Base-by-base conservation (phyloP, 2,329 filamentous ascomycete species). In the Aspergillus melleus region DNA sequence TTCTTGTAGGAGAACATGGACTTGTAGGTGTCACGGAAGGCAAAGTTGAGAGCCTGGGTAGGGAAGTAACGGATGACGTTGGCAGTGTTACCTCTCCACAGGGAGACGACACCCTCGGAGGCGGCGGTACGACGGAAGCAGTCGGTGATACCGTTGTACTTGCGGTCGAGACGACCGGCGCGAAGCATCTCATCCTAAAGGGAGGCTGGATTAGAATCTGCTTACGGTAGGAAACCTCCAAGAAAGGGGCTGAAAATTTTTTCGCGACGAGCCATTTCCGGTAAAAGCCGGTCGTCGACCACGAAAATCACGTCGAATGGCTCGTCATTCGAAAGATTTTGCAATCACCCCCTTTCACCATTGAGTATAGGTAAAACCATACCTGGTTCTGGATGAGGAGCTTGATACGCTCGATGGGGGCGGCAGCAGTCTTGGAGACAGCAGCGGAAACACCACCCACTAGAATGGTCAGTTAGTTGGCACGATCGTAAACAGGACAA, bases 51-150 rank as follows among this genome's bases (percentile, higher is more conserved):
- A 77, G 95, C 95, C 89, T 99, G 95, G 82, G 95, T 99, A 74
- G 95, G 95, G 92, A 99, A 99, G 88, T 99, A 99, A 90, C 95
- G 95, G 88, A 99, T 96, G 83, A 99, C 95, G 90, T 99, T 99
- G 92, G 95, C 95, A 80, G 95, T 99, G 92, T 99, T 99, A 84
- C 95, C 95, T 89, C 95, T 89, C 95, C 95, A 99, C 76, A 99
- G 88, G 70, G 94, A 89, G 82, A 95, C 89, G 75, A 95, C 83
- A 91, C 95, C 95, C 88, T 99, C 95, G 70, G 90, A 86, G 76
- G 88, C 88, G 69, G 86, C 87, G 79, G 95, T 98, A 80, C 95
- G 91, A 76, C 84, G 85, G 90, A 99, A 99, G 88, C 95, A 98
- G 81, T 99, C 95, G 64, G 67, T 77, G 80, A 99, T 98, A 81